phyloP scores from a whole-genome alignment of 164 flowering plant genomes.

The Macadamia tetraphylla region DNA sequence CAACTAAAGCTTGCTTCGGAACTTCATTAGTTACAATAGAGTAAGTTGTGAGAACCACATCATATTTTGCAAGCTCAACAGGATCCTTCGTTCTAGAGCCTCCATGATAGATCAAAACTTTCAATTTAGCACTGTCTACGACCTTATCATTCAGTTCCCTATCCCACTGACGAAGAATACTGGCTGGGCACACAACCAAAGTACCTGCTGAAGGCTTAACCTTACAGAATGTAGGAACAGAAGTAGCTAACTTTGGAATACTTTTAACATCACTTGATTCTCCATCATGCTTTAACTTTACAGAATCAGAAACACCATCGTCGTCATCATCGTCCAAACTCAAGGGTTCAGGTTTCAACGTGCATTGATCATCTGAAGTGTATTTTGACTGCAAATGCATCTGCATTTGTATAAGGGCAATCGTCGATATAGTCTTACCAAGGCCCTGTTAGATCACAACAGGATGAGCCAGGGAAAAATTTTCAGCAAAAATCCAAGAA shows the following conservation, averaged over 20 bases:
- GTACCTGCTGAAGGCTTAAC: slow-evolving; percentile 85
- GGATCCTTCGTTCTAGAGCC: slow-evolving; percentile 77
- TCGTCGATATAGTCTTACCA: slow-evolving; percentile 89
- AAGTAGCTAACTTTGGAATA: slow-evolving; percentile 26
- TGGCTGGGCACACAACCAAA: slow-evolving; percentile 93
- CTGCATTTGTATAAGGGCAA: slow-evolving; percentile 83
- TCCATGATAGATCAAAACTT: slow-evolving; percentile 82
- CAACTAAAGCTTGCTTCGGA: slow-evolving; percentile 76
- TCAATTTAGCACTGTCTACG: slow-evolving; percentile 50
- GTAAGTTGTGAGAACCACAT: slow-evolving; percentile 92
- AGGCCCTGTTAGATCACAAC: slow-evolving; percentile 65
- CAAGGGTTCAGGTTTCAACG: slow-evolving; percentile 52
- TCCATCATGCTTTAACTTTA: slow-evolving; percentile 26
- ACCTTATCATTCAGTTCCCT: slow-evolving; percentile 86
- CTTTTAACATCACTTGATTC: slow-evolving; percentile 29
- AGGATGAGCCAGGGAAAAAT: neutral
- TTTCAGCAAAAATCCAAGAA: too few species aligned
- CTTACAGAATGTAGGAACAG: slow-evolving; percentile 30
- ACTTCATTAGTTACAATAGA: slow-evolving; percentile 89
- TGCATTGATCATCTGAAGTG: slow-evolving; percentile 24
- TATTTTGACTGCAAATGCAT: slow-evolving; percentile 36
- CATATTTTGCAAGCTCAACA: slow-evolving; percentile 68
- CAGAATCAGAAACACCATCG: slow-evolving; percentile 25
- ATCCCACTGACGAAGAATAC: slow-evolving; percentile 94
- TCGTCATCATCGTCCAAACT: slow-evolving; percentile 78